Evolutionary conservation across 768 basidiomycete genomes (phyloP), one percentile per base, ranked within the genome.

Genomic region (Leccinum rimulosum): DNA sequence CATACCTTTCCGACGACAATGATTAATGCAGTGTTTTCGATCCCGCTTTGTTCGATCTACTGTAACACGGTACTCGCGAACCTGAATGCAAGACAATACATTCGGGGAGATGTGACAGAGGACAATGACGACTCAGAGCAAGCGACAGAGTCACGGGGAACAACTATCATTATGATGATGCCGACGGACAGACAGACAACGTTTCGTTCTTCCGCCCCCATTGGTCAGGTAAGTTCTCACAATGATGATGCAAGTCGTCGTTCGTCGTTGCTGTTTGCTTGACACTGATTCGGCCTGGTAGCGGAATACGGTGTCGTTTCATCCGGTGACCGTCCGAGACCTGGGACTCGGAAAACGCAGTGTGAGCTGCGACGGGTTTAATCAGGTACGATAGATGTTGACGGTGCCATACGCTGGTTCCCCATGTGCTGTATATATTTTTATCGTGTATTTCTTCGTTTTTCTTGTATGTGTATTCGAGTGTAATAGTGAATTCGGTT

Each of bases 1-100:
- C 35, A 17, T 3, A 4, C 19, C 8, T 35, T 14, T 15, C 50
- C 58, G 10, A 17, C 19, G 1, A 45, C 31, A 2, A 11, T 58
- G n/a, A 6, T 56, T 7, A 54, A 49, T 7, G 9, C 22, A 10
- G 17, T 55, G 11, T 47, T 56, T 6, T 47, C 8, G 2, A n/a
- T 59, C 4, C 59, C 65, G 1, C 52, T 67, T 4, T 47, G 55
- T 22, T 40, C 58, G 25, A 0, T 64, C 12, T 67, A 67, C 36
- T 56, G 49, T n/a, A 67, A 66, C 48, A 58, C 62, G 1, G 14
- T 67, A 10, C 66, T 68, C 9, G 62, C 62, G 28, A 58, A 64
- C 52, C 22, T 67, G 52, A 64, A 66, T 5, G 56, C 35, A 0
- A 58, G 66, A 51, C 4, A 5, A 0, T 67, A 66, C 12, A 8